Base-by-base conservation (phyloP, 2,329 filamentous ascomycete species). In the Clarireedia homoeocarpa region DNA sequence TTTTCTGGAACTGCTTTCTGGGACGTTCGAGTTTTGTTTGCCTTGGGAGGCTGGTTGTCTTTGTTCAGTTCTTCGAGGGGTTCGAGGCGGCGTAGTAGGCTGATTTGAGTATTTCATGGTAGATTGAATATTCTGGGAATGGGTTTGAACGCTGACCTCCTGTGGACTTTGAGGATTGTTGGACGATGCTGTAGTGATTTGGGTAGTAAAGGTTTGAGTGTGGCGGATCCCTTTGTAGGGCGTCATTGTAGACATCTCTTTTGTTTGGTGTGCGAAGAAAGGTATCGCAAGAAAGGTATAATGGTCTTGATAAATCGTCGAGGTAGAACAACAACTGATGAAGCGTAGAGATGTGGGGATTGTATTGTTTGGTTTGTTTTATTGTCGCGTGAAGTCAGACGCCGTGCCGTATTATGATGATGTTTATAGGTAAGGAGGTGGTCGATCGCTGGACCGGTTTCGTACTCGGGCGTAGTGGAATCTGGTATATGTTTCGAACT, bases 241-340 rank as follows among this genome's bases (percentile, higher is more conserved):
- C 55, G 68, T 65, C 66, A 71, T 71, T 48, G 73, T 69, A 66
- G 75, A 75, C 76, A 78, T 79, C 53, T 68, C 68, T 64, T 71
- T 72, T 72, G n/a, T 42, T 42, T 42, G 15, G 39, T 20, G n/a
- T 17, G 14, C 30, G 9, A 42, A 42, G 20, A n/a, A 3, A 42
- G 9, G 4, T n/a, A 20, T 61, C 60, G 64, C 61, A 76, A 74
- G 72, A 74, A 72, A 76, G 75, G 77, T 77, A 76, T 67, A 70
- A 59, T 63, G 64, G 61, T 60, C 61, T 61, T 26, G 59, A 62
- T 62, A 61, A 53, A 58, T 48, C 2, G 47, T 57, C 53, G 44
- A 61, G 62, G 59, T 44, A 50, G 39, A 61, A 61, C 53, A 56
- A 58, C 20, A 15, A 17, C 9, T 14, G 15, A n/a, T 24, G 23